phyloP scores from a whole-genome alignment of 2,329 filamentous ascomycete species.

The Colletotrichum lindemuthianum region DNA sequence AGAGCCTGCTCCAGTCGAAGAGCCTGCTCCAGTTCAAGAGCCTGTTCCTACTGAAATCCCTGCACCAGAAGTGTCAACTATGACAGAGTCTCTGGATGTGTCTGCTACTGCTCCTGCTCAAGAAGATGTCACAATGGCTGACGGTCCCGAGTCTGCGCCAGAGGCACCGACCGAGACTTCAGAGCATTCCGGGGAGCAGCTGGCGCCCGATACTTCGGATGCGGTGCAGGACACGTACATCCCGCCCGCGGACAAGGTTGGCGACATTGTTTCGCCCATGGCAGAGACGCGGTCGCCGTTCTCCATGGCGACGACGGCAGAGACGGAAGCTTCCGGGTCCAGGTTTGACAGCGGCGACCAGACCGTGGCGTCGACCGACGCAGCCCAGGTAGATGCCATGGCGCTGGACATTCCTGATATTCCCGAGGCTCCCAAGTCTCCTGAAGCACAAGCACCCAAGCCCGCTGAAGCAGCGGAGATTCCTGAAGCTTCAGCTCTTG shows the following conservation, averaged over 20 bases:
- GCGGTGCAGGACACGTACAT: constrained; percentile 22
- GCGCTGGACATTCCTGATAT: constrained; percentile 16
- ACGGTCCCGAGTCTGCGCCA: constrained; percentile 7
- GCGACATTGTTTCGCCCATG: constrained; percentile 31
- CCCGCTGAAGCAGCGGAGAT: neutral
- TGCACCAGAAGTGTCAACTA: no score
- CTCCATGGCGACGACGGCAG: constrained; percentile 30
- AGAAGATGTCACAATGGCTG: constrained; percentile 21
- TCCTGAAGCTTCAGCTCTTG: constrained; percentile 1
- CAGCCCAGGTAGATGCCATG: constrained; percentile 22
- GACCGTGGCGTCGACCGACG: constrained; percentile 20
- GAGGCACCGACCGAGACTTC: constrained; percentile 3
- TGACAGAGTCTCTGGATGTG: no score
- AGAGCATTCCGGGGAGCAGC: neutral
- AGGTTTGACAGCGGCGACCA: constrained; percentile 27
- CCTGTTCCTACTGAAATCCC: neutral
- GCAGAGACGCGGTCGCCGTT: constrained; percentile 32
- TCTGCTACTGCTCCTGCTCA: constrained; percentile 1
- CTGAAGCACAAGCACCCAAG: neutral
- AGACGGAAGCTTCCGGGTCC: constrained; percentile 27
- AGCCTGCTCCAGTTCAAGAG: no score
- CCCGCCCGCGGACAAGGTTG: constrained; percentile 30
- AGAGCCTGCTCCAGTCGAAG: no score
- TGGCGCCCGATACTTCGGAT: constrained; percentile 15
- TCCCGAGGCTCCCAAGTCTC: neutral